Percentiles rank a stretch among this genome's conserved stretches.
Evolutionary conservation across 495 filamentous ascomycete genomes (phyloP).

Genomic region (Evernia prunastri): DNA sequence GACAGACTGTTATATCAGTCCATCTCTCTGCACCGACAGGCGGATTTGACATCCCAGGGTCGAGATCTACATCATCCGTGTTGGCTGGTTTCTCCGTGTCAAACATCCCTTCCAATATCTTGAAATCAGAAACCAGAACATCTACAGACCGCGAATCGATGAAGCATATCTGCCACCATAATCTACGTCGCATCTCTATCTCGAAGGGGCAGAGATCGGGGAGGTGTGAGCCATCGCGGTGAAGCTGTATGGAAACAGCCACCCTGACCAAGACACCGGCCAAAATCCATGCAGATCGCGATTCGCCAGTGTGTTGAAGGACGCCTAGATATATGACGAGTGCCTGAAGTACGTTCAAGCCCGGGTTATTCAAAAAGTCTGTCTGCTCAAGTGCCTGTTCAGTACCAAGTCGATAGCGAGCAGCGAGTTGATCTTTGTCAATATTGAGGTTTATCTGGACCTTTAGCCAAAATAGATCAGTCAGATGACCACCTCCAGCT

Average conservation of each 20-base stretch:
- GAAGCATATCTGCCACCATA: conserved; percentile 83
- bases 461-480: conserved; percentile 11
- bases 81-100: conserved; percentile 69
- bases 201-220: conserved; percentile 63
- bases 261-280: conserved; percentile 67
- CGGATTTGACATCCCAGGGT: conserved; percentile 53
- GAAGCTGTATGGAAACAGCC: conserved; percentile 43
- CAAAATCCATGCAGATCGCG: conserved; percentile 61
- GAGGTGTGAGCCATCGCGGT: conserved; percentile 66
- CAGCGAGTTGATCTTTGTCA: conserved; percentile 42
- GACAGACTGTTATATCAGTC: conserved; percentile 75
- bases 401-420: conserved; percentile 30
- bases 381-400: conserved; percentile 21
- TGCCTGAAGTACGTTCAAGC: conserved; percentile 22
- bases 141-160: conserved; percentile 73
- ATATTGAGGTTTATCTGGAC: conserved; percentile 45
- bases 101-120: conserved; percentile 60
- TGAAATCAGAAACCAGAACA: conserved; percentile 75
- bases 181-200: conserved; percentile 72
- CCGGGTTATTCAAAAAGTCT: conserved; percentile 18
- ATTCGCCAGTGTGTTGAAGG: conserved; percentile 37
- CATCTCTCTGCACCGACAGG: conserved; percentile 53
- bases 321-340: conserved; percentile 41
- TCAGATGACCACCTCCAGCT: background rate
- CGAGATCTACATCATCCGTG: conserved; percentile 75